Evolutionary conservation across 768 basidiomycete genomes (phyloP), one percentile per base, ranked within the genome.

Genomic region (Boletus fagicola): DNA sequence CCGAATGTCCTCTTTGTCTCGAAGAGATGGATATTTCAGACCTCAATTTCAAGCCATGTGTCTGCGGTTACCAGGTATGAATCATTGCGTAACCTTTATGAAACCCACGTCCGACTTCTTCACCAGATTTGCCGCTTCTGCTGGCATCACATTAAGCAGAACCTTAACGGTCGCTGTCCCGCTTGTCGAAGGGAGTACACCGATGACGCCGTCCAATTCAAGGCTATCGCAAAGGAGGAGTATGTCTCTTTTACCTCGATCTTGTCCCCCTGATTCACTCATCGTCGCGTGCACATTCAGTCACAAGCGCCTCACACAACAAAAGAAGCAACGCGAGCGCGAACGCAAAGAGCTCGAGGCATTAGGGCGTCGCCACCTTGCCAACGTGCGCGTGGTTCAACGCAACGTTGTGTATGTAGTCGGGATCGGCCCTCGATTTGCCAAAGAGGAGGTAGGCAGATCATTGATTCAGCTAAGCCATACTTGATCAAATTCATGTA

Each of bases 11-110:
- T 45, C 84, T 99, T 58, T 99, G 97, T 76, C 85, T 98, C 44
- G 96, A 98, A 70, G 94, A 97, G 78, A 94, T 99, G 89, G 97
- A 98, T 77, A 85, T 98, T 64, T 94, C 94, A 49, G 97, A 99
- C 83, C 84, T 98, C 74, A 96, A 96, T 78, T 99, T 99, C 79
- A 96, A 94, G 78, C 97, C 97, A 28, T 99, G 97, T 75, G 86
- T 94, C 51, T 99, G 97, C 75, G 97, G 97, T 59, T 97, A 98
- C 76, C 97, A 98, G 83, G 97, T 90, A 62, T 53, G 65, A 51
- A 50, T 51, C 22, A 51, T 62, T 18, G 49, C 61, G 54, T 63
- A 52, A 58, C 35, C 5, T 26, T 62, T 56, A 67, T 64, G 58
- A 66, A 59, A 61, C 40, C 40, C 9, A 30, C 50, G 53, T 44